A percentile compares a stretch with the other conserved stretches of the same genome.
Evolutionary conservation across 1,139 yeast species (phyloP).

Genomic region (Hansenula sp.): DNA sequence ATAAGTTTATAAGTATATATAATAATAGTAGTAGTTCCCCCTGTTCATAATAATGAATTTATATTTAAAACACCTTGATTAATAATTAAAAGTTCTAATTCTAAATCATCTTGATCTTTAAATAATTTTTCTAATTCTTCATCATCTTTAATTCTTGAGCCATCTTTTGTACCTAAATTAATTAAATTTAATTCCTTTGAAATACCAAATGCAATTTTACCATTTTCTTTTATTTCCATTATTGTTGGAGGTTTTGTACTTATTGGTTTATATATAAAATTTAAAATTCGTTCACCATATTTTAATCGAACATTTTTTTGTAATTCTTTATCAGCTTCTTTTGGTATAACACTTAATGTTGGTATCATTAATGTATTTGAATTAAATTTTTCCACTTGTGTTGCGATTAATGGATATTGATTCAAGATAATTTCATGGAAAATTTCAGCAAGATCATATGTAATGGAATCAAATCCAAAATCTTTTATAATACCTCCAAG

Average conservation of each 20-base stretch:
- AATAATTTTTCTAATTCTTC: slow-evolving; percentile 16
- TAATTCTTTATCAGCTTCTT: slow-evolving; percentile 20
- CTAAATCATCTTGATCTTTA: slow-evolving; percentile 10
- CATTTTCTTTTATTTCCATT: slow-evolving; percentile 65
- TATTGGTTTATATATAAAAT: slow-evolving; percentile 55
- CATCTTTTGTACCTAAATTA: not conserved
- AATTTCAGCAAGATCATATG: slow-evolving; percentile 61
- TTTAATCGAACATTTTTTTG: slow-evolving; percentile 37
- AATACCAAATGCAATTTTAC: slow-evolving; percentile 59
- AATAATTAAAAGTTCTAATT: slow-evolving; percentile 17
- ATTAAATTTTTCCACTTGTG: slow-evolving; percentile 30
- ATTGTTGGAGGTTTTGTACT: slow-evolving; percentile 67
- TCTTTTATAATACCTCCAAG: slow-evolving; percentile 73
- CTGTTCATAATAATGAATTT: not conserved
- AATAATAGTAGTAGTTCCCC: too few relatives aligned
- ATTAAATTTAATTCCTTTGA: slow-evolving; percentile 20
- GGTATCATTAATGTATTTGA: slow-evolving; percentile 19
- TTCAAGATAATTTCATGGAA: slow-evolving; percentile 57
- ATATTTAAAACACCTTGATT: not conserved
- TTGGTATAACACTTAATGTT: slow-evolving; percentile 19
- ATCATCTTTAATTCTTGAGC: slow-evolving; percentile 2
- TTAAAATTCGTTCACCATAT: slow-evolving; percentile 39
- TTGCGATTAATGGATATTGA: slow-evolving; percentile 60
- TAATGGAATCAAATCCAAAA: slow-evolving; percentile 68
- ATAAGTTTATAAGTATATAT: too few relatives aligned